Evolutionary conservation across 2,329 filamentous ascomycete species (phyloP), one percentile per base, ranked within the genome.

Genomic region (Coniochaeta sp.): DNA sequence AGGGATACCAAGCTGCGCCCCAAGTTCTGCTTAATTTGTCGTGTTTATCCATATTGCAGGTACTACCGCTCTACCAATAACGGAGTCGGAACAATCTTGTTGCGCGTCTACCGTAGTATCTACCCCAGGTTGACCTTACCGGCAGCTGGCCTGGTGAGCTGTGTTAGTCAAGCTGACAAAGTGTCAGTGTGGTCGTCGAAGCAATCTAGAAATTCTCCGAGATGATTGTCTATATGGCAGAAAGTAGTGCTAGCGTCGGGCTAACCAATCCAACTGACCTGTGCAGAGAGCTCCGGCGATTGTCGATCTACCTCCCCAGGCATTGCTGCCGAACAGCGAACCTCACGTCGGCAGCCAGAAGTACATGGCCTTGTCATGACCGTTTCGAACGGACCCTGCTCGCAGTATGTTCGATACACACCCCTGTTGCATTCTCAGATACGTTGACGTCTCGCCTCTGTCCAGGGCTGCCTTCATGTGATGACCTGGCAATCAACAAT

Each of bases 111-210:
- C 26, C 50, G 30, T 55, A 4, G 54, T 55, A 34, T 34, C 30
- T 3, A 38, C 54, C 47, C 65, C 64, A 62, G 63, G 60, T 59
- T 54, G 58, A 60, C 36, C 55, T 42, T 59, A 17, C 55, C 55
- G 61, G 59, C 32, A 57, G 54, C 55, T 40, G 55, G 38, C 40
- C 57, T 58, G 59, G 30, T 59, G 40, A 44, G 57, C n/a, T 10
- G 65, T 65, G 64, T 68, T 68, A 66, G 67, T 68, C 64, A 69
- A 66, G 66, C 66, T 69, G 63, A 69, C 66, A 59, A 65, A 67
- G 61, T 60, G 62, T 62, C 65, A 60, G 62, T 59, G 55, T 30
- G 65, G 64, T 64, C 64, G 57, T 61, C 61, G n/a, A 54, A 59
- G 59, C 59, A 63, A 62, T 61, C 61, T 60, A 55, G 34, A 34